These are phyloP conservation scores for Ganoderma leucocontextum DNA, from an alignment of 1,284 basidiomycete species.

Conservation along the genomic window DNA sequence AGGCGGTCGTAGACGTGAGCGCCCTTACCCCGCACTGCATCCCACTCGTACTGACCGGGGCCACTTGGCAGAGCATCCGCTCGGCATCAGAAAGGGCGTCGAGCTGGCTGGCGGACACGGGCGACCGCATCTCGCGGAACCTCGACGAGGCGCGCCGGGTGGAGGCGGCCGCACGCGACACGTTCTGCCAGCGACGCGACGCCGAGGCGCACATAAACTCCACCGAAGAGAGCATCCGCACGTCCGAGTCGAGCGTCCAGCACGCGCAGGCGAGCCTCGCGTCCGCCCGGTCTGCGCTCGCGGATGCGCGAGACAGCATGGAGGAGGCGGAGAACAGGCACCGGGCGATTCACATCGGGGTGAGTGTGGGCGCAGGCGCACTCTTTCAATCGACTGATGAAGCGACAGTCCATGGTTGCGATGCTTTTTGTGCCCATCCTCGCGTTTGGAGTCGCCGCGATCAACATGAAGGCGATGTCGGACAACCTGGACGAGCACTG, in stretches of 20 bases:
- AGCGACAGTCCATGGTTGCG: background rate
- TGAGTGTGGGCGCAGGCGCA: background rate
- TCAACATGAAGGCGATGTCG: background rate
- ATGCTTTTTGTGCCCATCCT: slow-evolving; percentile 4
- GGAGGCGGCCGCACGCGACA: slow-evolving; percentile 1
- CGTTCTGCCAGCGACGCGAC: background rate
- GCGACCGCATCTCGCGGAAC: slow-evolving; percentile 10
- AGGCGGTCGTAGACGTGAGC: slow-evolving; percentile 11
- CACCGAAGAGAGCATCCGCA: slow-evolving; percentile 9
- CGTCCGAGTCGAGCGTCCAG: background rate
- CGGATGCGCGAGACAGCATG: slow-evolving; percentile 1
- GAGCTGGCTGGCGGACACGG: slow-evolving; percentile 11
- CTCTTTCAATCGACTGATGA: background rate
- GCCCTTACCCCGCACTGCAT: background rate
- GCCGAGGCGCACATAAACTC: background rate
- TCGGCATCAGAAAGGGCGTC: slow-evolving; percentile 7
- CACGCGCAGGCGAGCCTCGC: slow-evolving; percentile 5
- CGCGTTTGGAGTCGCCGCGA: slow-evolving; percentile 8
- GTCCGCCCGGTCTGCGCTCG: slow-evolving; percentile 9
- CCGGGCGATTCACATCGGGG: slow-evolving; percentile 9
- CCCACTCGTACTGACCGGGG: background rate
- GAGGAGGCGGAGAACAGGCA: slow-evolving; percentile 1
- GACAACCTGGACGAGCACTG: background rate
- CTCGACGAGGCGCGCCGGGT: slow-evolving; percentile 9
- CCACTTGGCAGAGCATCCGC: background rate